Base-by-base conservation (phyloP, 2,329 filamentous ascomycete species). In the Neonectria coccinea region DNA sequence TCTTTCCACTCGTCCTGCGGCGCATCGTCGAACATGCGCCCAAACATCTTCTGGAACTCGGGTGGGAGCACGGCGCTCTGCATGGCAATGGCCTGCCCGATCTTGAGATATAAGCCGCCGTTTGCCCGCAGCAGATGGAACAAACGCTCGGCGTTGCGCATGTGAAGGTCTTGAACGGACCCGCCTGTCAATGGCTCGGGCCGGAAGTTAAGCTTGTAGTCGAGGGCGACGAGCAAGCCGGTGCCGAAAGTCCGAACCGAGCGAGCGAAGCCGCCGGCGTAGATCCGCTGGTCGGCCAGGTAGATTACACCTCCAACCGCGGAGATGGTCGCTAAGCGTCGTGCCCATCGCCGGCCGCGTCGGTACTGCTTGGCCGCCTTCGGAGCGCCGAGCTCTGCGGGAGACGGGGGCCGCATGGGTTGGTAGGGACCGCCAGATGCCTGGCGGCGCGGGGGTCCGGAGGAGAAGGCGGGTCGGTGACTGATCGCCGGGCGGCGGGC, bases 51-150 rank as follows among this genome's bases (percentile, higher is more conserved):
- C 82, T 97, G 94, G 73, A 98, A 98, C 79, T 97, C 94, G 0
- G 94, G 92, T 27, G 96, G 96, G 66, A 99, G 82, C 27, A 98
- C 90, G 0, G 95, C 95, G 70, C 92, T 95, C 84, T 99, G 96
- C 96, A 98, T 98, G 14, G 95, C 96, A 70, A 99, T 95, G 5
- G 96, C 96, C 83, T 99, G 96, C 1, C 96, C 96, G 63, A 99
- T 97, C 85, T 99, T 99, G 76, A 98, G 85, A 76, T 98, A 99
- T 18, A 99, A 81, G 0, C 96, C 96, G 65, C 96, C 95, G 84
- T 99, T 99, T 59, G 88, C 83, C 27, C 92, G 87, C 70, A 98
- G 84, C 67, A 99, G 82, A 31, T 95, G 85, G 65, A 93, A 97
- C 41, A 98, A 82, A 27, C 92, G 86, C 80, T 94, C 89, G 0